These are phyloP conservation scores for Yamadazyma songkhlaensis DNA, from an alignment of 1,139 yeast genomes.

Conservation along the genomic window DNA sequence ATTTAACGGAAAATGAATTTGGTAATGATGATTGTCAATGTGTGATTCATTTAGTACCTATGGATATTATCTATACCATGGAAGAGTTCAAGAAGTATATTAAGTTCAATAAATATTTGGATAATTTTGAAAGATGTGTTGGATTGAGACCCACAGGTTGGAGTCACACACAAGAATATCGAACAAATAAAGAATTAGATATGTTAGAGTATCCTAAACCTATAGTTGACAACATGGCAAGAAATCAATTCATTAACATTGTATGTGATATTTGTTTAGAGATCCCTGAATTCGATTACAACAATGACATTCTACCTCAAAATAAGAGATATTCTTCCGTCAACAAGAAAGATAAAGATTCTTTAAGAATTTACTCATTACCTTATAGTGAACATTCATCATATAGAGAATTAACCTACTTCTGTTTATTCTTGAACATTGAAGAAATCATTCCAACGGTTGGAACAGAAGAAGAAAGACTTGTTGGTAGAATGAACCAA, in stretches of 20 bases:
- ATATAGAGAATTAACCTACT: conserved; percentile 69
- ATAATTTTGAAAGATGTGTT: conserved; percentile 52
- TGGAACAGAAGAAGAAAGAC: conserved; percentile 42
- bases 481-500: conserved; percentile 36
- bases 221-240: background rate
- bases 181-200: conserved; percentile 12
- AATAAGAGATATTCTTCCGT: conserved; percentile 17
- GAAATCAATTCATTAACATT: conserved; percentile 12
- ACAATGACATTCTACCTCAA: conserved; percentile 33
- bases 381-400: conserved; percentile 97
- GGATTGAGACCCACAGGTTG: conserved; percentile 87
- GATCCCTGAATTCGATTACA: conserved; percentile 24
- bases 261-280: conserved; percentile 14
- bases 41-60: conserved; percentile 69
- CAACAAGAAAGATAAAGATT: conserved; percentile 22
- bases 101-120: conserved; percentile 44
- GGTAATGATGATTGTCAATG: conserved; percentile 42
- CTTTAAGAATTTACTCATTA: conserved; percentile 51
- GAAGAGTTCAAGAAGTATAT: conserved; percentile 48
- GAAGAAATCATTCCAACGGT: conserved; percentile 77
- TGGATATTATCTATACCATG: conserved; percentile 43
- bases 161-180: conserved; percentile 45
- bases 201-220: conserved; percentile 17
- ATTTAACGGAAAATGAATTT: conserved; percentile 29
- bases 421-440: conserved; percentile 52